Conservation (phyloP, 495 filamentous ascomycete genomes). For the Trichoderma reesei region DNA sequence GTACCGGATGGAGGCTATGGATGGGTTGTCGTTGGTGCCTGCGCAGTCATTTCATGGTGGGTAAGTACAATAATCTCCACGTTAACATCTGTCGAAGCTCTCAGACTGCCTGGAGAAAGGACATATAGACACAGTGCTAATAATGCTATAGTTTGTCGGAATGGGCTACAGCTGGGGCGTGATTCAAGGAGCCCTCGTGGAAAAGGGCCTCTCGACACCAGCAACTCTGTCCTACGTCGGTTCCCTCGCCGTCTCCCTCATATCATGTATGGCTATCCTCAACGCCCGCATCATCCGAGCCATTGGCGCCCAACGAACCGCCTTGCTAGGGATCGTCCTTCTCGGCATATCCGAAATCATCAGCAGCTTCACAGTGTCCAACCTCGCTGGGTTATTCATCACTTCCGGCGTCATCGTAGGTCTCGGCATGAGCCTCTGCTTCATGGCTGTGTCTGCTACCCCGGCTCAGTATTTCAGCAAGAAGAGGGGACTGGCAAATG, state of each 20-base stretch:
- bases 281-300: conserved; percentile 39
- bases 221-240: conserved; percentile 49
- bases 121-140: not conserved
- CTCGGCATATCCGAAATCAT: conserved; percentile 40
- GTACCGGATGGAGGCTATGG: conserved; percentile 53
- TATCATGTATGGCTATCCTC: conserved; percentile 39
- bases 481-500: conserved; percentile 47
- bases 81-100: not conserved
- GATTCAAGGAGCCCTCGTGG: conserved; percentile 44
- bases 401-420: conserved; percentile 47
- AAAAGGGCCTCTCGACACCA: conserved; percentile 36
- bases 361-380: conserved; percentile 39
- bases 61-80: not conserved
- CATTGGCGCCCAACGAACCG: conserved; percentile 37
- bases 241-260: conserved; percentile 37
- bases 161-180: conserved; percentile 48
- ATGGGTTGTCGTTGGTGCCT: conserved; percentile 46
- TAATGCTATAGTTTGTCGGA: conserved; percentile 27
- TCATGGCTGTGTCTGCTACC: conserved; percentile 34
- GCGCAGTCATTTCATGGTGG: conserved; percentile 45
- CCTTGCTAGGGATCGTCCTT: conserved; percentile 36
- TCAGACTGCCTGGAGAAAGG: not conserved
- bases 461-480: conserved; percentile 48
- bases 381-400: conserved; percentile 45
- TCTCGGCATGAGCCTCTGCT: conserved; percentile 32